Percentiles rank a stretch among this genome's conserved stretches.
Conservation (phyloP, 1,284 basidiomycete species). For the Tilletia caries region DNA sequence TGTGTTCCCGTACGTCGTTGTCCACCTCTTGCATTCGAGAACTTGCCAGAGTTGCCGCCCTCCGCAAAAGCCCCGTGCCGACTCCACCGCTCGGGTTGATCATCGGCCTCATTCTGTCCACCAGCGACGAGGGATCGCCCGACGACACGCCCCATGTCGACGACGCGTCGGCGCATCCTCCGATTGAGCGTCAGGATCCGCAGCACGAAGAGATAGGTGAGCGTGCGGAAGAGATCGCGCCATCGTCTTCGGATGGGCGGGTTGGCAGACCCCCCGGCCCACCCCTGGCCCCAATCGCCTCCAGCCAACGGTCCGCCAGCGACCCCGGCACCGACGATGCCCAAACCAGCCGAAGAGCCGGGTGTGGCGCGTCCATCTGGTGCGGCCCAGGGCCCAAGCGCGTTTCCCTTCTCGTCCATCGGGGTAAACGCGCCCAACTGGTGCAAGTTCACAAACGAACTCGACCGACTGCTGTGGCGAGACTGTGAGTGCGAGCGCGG, state of each 20-base stretch:
- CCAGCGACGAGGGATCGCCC: slow-evolving; percentile 4
- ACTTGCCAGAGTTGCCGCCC: not conserved
- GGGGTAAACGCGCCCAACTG: slow-evolving; percentile 4
- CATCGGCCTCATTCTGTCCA: not conserved
- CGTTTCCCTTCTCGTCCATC: slow-evolving; percentile 8
- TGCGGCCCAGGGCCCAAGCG: slow-evolving; percentile 7
- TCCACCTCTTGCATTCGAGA: not conserved
- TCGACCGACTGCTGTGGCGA: slow-evolving; percentile 26
- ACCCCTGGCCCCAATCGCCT: not conserved
- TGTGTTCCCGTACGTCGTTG: not conserved
- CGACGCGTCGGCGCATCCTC: slow-evolving; percentile 22
- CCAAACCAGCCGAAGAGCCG: not conserved
- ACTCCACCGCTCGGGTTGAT: not conserved
- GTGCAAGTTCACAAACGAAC: slow-evolving; percentile 12
- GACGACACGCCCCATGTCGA: slow-evolving; percentile 11
- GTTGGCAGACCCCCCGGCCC: slow-evolving; percentile 18
- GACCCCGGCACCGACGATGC: slow-evolving; percentile 13
- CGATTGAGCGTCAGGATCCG: slow-evolving; percentile 40
- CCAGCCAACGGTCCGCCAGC: slow-evolving; percentile 3
- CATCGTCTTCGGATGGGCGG: slow-evolving; percentile 39
- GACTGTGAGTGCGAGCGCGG: slow-evolving; percentile 27
- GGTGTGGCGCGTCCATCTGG: not conserved
- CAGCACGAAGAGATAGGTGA: slow-evolving; percentile 49
- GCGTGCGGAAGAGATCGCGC: slow-evolving; percentile 48
- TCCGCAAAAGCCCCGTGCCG: not conserved